Percentiles rank a stretch among this genome's conserved stretches.
phyloP scores from a whole-genome alignment of 441 rosid genomes.

The Pelargonium fulgidum region DNA sequence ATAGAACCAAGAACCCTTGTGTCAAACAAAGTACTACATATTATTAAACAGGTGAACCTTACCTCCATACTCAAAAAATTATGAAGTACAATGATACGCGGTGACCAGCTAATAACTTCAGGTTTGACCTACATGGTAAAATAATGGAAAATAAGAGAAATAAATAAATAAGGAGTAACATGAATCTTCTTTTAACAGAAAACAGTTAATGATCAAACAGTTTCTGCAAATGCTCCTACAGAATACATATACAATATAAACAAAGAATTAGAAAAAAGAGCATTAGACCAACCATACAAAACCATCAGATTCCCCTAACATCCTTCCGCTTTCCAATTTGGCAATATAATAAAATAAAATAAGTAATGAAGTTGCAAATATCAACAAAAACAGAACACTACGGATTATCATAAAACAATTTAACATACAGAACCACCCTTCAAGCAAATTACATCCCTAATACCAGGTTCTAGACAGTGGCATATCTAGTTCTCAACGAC shows the following conservation, averaged over 20 bases:
- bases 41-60: conserved; percentile 17
- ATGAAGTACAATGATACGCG: conserved; percentile 80
- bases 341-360: neutral
- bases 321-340: neutral
- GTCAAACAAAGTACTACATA: neutral
- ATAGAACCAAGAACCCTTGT: neutral
- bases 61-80: conserved; percentile 85
- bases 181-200: neutral
- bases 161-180: neutral
- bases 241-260: neutral
- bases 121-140: conserved; percentile 75
- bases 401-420: neutral
- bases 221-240: neutral
- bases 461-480: neutral
- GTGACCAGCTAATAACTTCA: conserved; percentile 86
- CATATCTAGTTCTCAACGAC: neutral
- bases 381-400: neutral
- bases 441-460: neutral
- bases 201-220: neutral
- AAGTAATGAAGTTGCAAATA: neutral
- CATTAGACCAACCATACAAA: neutral
- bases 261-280: neutral
- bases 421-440: neutral
- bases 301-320: neutral
- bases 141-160: conserved; percentile 13